phyloP scores from a whole-genome alignment of 441 rosid species.

The Gossypium schwendimanii region DNA sequence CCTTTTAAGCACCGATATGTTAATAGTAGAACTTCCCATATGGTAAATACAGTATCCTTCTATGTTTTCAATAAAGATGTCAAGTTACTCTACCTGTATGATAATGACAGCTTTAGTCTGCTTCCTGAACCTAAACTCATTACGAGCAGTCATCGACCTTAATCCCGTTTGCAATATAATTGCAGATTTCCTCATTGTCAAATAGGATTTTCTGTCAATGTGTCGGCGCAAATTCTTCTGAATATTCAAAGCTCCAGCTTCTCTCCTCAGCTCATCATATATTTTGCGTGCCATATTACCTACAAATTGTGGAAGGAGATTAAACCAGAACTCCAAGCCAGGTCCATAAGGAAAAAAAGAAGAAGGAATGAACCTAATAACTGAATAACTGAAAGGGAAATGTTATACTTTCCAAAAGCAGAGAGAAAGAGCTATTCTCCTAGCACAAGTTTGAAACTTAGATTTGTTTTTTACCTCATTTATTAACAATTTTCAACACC shows the following conservation, averaged over 20 bases:
- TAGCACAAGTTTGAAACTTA: neutral
- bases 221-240: constrained; percentile 77
- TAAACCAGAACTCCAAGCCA: neutral
- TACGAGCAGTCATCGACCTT: constrained; percentile 92
- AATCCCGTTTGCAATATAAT: constrained; percentile 80
- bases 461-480: neutral
- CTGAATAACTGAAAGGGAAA: neutral
- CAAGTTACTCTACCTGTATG: constrained; percentile 56
- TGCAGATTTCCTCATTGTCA: constrained; percentile 49
- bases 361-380: neutral
- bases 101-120: constrained; percentile 90
- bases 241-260: constrained; percentile 86
- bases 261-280: constrained; percentile 69
- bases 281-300: constrained; percentile 83
- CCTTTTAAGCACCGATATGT: neutral
- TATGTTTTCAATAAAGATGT: neutral
- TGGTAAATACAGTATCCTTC: constrained; percentile 10
- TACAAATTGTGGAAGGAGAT: constrained; percentile 14
- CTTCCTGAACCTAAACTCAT: constrained; percentile 89
- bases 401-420: neutral
- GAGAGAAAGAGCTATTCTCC: neutral
- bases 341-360: neutral
- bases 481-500: neutral
- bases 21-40: neutral
- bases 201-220: constrained; percentile 63